These are phyloP conservation scores for Achaetomiella virescens DNA, from an alignment of 495 filamentous ascomycete species.

Conservation along the genomic window DNA sequence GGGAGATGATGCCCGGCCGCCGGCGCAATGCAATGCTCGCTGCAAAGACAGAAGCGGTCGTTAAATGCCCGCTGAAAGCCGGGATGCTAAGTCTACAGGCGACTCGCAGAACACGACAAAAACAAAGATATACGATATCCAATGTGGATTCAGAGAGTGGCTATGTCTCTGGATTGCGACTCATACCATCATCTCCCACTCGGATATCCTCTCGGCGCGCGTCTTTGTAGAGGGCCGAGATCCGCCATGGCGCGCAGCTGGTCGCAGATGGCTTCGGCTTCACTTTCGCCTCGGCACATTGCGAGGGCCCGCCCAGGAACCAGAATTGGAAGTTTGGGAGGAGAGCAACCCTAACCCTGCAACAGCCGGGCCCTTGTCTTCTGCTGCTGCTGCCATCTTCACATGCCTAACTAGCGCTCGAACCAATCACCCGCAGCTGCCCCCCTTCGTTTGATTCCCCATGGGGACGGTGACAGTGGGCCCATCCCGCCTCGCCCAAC, in stretches of 20 bases:
- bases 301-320: too few species aligned
- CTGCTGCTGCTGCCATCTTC: background rate
- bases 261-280: constrained; percentile 7
- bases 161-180: background rate
- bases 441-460: too few species aligned
- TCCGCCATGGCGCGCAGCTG: constrained; percentile 9
- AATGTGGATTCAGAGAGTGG: too few species aligned
- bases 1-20: too few species aligned
- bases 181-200: background rate
- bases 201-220: constrained; percentile 5
- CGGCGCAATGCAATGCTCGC: too few species aligned
- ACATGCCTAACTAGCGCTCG: background rate
- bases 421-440: too few species aligned
- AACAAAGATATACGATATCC: too few species aligned
- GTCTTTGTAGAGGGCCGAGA: constrained; percentile 1
- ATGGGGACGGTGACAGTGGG: too few species aligned
- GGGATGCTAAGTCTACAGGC: background rate
- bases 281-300: constrained; percentile 24
- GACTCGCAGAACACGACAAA: background rate
- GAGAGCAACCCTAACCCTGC: too few species aligned
- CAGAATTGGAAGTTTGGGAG: too few species aligned
- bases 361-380: constrained; percentile 6
- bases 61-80: too few species aligned
- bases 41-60: too few species aligned
- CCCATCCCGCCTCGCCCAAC: background rate